Base-by-base conservation (phyloP, 2,329 filamentous ascomycete genomes). In the Fusarium sarcochroum region DNA sequence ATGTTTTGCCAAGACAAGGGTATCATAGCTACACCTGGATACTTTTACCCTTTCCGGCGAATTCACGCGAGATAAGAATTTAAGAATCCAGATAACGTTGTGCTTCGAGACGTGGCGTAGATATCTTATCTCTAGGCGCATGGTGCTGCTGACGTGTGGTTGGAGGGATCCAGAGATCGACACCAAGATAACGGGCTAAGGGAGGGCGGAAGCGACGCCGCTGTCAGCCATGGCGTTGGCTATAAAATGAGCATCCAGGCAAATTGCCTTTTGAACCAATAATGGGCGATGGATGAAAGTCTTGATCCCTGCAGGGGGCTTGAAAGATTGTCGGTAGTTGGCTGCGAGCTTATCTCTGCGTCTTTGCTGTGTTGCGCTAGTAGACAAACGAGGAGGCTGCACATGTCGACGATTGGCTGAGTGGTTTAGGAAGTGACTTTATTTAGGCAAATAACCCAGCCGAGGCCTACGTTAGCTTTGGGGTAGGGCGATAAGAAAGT, bases 51-150 rank as follows among this genome's bases (percentile, higher is more conserved):
- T 49, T 69, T 68, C 34, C 14, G 65, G 66, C 37, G 40, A 69
- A 53, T 9, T 20, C 13, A 44, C 15, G 38, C 65, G 65, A 66
- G 65, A 68, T 68, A 68, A 69, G 60, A 37, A 15, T 25, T 25
- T n/a, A 15, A 32, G 37, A 18, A 20, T 25, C 20, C 32, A 55
- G 65, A 68, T 62, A 69, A 66, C 37, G n/a, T 44, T 15, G 23
- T 25, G 25, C 44, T 25, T 6, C 25, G 42, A 6, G 17, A 17
- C 32, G 55, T 57, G 60, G 65, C 65, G 34, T 35, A 35, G 48
- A 56, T 54, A 37, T 40, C 53, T 68, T 68, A 68, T 69, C 65
- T 69, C 32, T 48, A 11, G 18, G 38, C 41, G 32, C 2, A 30
- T 47, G 13, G 44, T 40, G 41, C 30, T 46, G 21, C n/a, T 9